These are phyloP conservation scores for Symbiodinium natans DNA, from an alignment of 73 alveolate genomes.

Conservation along the genomic window DNA sequence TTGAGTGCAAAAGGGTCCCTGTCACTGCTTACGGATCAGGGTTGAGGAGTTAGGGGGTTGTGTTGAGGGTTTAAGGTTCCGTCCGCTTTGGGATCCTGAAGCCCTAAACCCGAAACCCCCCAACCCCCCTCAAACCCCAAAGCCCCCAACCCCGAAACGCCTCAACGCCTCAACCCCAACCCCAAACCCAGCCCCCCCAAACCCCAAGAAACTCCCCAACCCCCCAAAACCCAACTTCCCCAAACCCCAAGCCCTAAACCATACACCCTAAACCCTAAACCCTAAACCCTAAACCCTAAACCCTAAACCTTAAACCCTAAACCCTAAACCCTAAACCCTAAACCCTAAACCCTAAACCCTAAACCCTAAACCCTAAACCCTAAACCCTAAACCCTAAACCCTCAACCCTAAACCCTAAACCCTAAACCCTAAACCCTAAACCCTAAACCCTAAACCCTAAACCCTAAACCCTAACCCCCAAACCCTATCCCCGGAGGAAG, in stretches of 20 bases:
- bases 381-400: not conserved
- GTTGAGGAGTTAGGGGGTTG: not conserved
- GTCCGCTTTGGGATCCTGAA: too few relatives aligned
- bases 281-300: not conserved
- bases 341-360: not conserved
- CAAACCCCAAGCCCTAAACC: too few relatives aligned
- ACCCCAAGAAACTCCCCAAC: too few relatives aligned
- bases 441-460: not conserved
- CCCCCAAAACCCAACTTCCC: too few relatives aligned
- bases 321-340: not conserved
- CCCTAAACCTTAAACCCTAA: not conserved
- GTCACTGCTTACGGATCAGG: too few relatives aligned
- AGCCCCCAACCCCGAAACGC: too few relatives aligned
- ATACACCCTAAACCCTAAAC: not conserved
- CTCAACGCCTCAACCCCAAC: too few relatives aligned
- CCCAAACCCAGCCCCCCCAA: too few relatives aligned
- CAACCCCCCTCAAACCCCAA: too few relatives aligned
- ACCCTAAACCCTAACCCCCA: too few relatives aligned
- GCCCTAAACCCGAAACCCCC: too few relatives aligned
- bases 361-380: not conserved
- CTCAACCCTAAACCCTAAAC: not conserved
- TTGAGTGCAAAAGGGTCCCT: too few relatives aligned
- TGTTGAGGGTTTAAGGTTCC: not conserved
- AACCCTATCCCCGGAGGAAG: slow-evolving; percentile 27
- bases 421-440: not conserved